Evolutionary conservation across 176 grass and related monocot genomes (phyloP), one percentile per base, ranked within the genome.

Genomic region (Thalia dealbata): DNA sequence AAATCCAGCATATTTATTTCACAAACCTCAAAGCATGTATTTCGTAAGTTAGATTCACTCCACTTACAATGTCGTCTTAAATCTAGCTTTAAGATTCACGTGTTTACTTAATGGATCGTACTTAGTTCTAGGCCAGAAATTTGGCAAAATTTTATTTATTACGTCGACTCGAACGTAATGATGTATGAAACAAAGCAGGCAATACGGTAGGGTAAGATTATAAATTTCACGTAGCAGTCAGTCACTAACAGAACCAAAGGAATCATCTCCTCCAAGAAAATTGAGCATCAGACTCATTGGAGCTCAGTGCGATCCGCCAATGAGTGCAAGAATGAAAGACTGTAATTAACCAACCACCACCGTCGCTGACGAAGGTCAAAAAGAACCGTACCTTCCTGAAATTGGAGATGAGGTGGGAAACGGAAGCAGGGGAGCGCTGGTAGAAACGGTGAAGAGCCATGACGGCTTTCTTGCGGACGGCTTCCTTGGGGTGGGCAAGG

Each of bases 381-480:
- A 45, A 15, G 78, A 18, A 76, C 19, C 19, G 23, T 27, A 89
- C 95, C 95, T 95, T 95, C 56, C 84, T 81, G 80, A 99, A 99
- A 77, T 95, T 91, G 75, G 95, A 95, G 68, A 95, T 78, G 21
- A 99, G 82, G 82, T 99, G 90, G 43, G 95, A 78, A 10, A 99
- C 90, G 0, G 95, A 95, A 1, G 88, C 67, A 1, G 95, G 86
- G 6, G 95, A 91, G 73, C 88, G 81, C 88, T 99, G 95, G 80
- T 99, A 89, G 86, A 99, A 99, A 0, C 90, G 90, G 59, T 99
- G 95, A 16, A 99, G 77, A 14, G 88, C 86, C 95, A 99, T 95
- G 18, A 99, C 82, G 6, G 95, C 95, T 90, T 99, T 99, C 90
- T 95, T 99, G 70, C 95, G 71, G 10, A 99, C 95, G 46, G 85